A percentile compares a stretch with the other conserved stretches of the same genome.
Evolutionary conservation across 2,329 filamentous ascomycete species (phyloP).

Genomic region (Penicillium sp.): DNA sequence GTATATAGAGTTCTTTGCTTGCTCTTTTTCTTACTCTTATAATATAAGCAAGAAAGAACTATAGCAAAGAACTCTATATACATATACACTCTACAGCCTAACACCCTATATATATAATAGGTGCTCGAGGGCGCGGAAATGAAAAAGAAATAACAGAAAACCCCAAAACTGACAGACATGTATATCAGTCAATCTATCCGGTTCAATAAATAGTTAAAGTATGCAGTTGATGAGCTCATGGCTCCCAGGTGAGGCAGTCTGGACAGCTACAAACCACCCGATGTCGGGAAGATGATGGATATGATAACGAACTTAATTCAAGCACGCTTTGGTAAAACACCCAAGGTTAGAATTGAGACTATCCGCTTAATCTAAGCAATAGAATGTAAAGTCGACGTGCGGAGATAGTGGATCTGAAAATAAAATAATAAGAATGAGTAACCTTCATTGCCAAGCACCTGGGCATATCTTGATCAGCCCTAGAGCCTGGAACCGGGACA

Average conservation of each 20-base stretch:
- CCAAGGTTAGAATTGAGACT: background rate
- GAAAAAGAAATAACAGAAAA: background rate
- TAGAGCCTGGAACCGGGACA: background rate
- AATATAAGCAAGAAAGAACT: background rate
- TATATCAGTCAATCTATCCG: too few species aligned
- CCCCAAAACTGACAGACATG: background rate
- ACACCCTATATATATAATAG: background rate
- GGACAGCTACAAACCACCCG: background rate
- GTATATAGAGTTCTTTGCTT: too few species aligned
- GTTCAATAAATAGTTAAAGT: too few species aligned
- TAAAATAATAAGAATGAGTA: slow-evolving; percentile 1
- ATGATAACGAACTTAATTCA: background rate
- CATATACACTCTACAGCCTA: too few species aligned
- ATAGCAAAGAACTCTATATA: background rate
- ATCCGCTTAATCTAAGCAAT: too few species aligned
- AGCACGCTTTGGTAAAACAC: background rate
- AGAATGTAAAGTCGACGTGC: background rate
- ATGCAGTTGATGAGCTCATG: background rate
- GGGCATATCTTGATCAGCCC: background rate
- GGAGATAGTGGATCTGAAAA: slow-evolving; percentile 4
- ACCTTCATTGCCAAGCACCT: background rate
- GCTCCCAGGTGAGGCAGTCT: background rate
- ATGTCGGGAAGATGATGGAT: background rate
- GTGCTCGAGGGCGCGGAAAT: too few species aligned
- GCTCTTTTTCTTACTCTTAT: background rate